phyloP scores from a whole-genome alignment of 768 basidiomycete genomes.

The Antrodiella citrinella region DNA sequence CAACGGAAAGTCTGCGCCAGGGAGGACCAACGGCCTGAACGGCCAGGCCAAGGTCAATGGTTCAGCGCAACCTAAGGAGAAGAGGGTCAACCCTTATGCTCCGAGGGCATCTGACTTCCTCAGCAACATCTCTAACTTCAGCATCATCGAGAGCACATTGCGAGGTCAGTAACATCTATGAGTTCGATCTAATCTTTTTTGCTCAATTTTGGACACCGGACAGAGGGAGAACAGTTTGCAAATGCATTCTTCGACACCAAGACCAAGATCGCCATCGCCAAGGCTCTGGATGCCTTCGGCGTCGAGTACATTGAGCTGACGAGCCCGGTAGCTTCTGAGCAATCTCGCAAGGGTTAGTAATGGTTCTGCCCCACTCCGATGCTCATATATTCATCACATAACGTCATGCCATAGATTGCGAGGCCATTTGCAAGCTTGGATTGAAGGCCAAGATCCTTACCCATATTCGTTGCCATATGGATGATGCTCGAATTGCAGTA shows the following conservation, averaged over 20 bases:
- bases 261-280: conserved; percentile 99
- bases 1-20: conserved; percentile 29
- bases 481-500: conserved; percentile 95
- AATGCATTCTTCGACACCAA: conserved; percentile 99
- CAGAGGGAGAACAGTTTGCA: conserved; percentile 98
- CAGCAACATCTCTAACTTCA: conserved; percentile 88
- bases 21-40: conserved; percentile 26
- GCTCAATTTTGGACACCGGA: conserved; percentile 1
- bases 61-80: conserved; percentile 23
- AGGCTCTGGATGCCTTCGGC: conserved; percentile 96
- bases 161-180: conserved; percentile 50
- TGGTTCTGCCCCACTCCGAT: background rate
- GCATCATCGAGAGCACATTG: conserved; percentile 95
- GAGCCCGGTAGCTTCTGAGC: conserved; percentile 94
- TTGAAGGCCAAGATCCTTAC: conserved; percentile 95
- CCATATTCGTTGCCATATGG: conserved; percentile 99
- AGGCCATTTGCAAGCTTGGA: conserved; percentile 98
- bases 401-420: conserved; percentile 56
- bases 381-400: background rate
- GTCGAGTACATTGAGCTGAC: conserved; percentile 99
- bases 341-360: conserved; percentile 48
- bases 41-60: conserved; percentile 23
- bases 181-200: background rate
- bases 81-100: conserved; percentile 70
- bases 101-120: conserved; percentile 89